Evolutionary conservation across 352 stramenopile species (phyloP).

Genomic region (Blastocystis sp.): DNA sequence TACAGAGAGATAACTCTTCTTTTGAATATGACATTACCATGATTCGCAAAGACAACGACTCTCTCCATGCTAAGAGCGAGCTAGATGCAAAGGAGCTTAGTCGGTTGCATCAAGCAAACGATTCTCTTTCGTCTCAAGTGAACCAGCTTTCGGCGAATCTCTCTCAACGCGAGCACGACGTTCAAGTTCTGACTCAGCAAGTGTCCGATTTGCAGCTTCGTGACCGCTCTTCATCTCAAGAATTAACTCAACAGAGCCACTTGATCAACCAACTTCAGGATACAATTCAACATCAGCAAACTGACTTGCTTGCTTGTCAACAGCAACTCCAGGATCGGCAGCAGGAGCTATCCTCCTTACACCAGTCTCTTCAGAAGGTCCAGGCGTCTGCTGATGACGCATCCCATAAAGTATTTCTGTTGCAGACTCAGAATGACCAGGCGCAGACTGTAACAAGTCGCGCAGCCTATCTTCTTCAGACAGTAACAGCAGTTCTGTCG

Average conservation of each 20-base stretch:
- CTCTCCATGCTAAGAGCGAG: background rate
- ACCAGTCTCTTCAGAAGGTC: background rate
- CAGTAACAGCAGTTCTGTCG: background rate
- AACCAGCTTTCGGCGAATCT: background rate
- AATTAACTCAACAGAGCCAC: background rate
- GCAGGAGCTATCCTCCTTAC: background rate
- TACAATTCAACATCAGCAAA: background rate
- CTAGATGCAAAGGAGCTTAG: background rate
- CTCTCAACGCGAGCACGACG: background rate
- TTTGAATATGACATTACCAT: background rate
- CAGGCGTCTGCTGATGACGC: background rate
- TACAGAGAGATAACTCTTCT: conserved; percentile 10
- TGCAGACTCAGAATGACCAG: background rate
- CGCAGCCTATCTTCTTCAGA: background rate
- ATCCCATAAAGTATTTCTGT: background rate
- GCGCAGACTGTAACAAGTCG: background rate
- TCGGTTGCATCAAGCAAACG: background rate
- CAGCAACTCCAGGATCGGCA: background rate
- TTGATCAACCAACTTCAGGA: background rate
- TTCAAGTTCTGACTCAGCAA: background rate
- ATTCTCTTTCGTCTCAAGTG: background rate
- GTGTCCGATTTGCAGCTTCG: background rate
- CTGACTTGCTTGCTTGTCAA: background rate
- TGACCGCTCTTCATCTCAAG: background rate
- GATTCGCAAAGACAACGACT: background rate